Percentiles rank a stretch among this genome's conserved stretches.
phyloP scores from a whole-genome alignment of 441 rosid species.

The Populus hybrid region DNA sequence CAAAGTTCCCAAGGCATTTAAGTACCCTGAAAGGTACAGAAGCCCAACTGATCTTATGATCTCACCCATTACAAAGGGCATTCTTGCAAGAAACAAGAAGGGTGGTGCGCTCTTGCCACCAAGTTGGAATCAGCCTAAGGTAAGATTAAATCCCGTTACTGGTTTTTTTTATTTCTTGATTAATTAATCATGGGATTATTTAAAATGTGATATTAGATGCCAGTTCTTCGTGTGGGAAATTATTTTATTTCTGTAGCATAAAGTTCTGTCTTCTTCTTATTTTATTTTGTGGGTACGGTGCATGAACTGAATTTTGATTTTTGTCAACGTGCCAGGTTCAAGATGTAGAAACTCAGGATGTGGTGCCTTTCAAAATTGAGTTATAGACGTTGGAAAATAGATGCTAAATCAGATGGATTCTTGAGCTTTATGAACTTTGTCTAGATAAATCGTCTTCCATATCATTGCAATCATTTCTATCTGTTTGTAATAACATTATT shows the following conservation, averaged over 20 bases:
- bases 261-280: background rate
- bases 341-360: background rate
- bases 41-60: conserved; percentile 92
- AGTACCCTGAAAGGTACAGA: conserved; percentile 77
- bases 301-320: background rate
- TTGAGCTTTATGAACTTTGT: background rate
- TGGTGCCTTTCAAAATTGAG: background rate
- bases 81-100: conserved; percentile 73
- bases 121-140: conserved; percentile 50
- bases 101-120: conserved; percentile 57
- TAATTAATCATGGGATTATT: background rate
- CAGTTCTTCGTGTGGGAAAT: background rate
- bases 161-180: no score
- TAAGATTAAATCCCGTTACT: no score
- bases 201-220: background rate
- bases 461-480: background rate
- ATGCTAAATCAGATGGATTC: background rate
- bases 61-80: conserved; percentile 73
- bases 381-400: background rate
- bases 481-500: background rate
- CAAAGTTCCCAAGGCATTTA: conserved; percentile 64
- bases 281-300: no score
- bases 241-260: background rate
- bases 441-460: background rate
- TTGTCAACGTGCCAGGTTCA: background rate